phyloP scores from a whole-genome alignment of 2,329 filamentous ascomycete species.

The Aspergillus latus region DNA sequence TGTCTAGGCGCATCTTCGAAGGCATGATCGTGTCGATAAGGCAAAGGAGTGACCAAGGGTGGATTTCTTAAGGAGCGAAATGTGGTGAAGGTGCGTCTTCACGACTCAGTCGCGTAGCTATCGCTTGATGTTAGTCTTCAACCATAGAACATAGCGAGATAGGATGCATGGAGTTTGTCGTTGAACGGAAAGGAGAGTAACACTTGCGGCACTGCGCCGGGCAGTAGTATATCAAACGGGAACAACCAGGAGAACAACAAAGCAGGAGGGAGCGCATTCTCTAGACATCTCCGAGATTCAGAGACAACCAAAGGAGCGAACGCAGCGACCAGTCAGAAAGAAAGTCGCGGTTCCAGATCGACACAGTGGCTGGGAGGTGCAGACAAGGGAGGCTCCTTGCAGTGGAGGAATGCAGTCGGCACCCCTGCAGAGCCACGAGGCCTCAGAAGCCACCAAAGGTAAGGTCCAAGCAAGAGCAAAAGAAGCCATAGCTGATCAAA shows the following conservation, averaged over 20 bases:
- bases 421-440: constrained; percentile 12
- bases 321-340: constrained; percentile 2
- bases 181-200: background rate
- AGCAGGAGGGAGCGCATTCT: constrained; percentile 5
- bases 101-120: constrained; percentile 16
- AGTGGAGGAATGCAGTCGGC: constrained; percentile 7
- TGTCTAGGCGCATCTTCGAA: constrained; percentile 19
- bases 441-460: background rate
- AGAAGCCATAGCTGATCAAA: background rate
- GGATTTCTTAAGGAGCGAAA: constrained; percentile 17
- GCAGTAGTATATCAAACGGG: constrained; percentile 16
- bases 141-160: constrained; percentile 1
- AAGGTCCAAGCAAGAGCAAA: background rate
- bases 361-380: constrained; percentile 11
- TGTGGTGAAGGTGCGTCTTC: constrained; percentile 8
- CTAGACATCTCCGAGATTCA: background rate
- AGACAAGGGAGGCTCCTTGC: constrained; percentile 18
- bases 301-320: background rate
- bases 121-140: constrained; percentile 17
- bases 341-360: background rate
- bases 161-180: background rate
- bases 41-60: constrained; percentile 17
- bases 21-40: constrained; percentile 18
- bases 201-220: background rate
- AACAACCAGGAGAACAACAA: constrained; percentile 15